Evolutionary conservation across 805 yeast species (phyloP), one percentile per base, ranked within the genome.

Genomic region (Monosporozyma aquatica): DNA sequence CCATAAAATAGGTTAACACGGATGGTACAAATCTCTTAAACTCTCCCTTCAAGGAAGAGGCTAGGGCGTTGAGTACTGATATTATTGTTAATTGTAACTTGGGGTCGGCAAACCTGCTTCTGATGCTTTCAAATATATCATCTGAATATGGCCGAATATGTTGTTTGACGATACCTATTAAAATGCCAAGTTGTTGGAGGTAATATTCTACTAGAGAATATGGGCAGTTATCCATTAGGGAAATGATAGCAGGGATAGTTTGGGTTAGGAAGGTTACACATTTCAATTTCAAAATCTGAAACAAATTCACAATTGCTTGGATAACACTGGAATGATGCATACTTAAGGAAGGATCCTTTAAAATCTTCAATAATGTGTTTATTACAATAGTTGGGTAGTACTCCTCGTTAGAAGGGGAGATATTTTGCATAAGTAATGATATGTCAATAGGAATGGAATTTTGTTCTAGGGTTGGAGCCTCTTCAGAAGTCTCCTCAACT

Each of bases 301-400:
- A 90, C 36, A 90, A 86, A 48, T 81, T 79, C 73, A 87, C 80
- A 38, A 90, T 83, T 0, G 97, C 94, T 52, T 87, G 95, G 15
- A 87, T 84, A 15, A 86, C 95, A 14, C 84, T 80, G 2, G 87
- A 81, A 58, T 90, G 97, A 56, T 87, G 94, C 0, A 82, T 69
- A 10, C 82, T 78, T 44, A 89, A 68, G 0, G 96, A 86, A 0
- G 82, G 76, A 60, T 90, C 97, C 50, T 82, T 83, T 36, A 89
- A 64, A 15, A 90, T 80, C 44, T 81, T 83, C 76, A 90, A 74
- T 47, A 89, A 65, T 6, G 87, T 84, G 30, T 78, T 78, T 33
- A 90, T 83, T 0, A 89, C 97, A 22, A 89, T 97, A 0, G 96
- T 87, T 3, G 96, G 95, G 52, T 83, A 87, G 54, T 87, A 89